Evolutionary conservation across 2,329 filamentous ascomycete genomes (phyloP).

Genomic region (Alternaria conjuncta): DNA sequence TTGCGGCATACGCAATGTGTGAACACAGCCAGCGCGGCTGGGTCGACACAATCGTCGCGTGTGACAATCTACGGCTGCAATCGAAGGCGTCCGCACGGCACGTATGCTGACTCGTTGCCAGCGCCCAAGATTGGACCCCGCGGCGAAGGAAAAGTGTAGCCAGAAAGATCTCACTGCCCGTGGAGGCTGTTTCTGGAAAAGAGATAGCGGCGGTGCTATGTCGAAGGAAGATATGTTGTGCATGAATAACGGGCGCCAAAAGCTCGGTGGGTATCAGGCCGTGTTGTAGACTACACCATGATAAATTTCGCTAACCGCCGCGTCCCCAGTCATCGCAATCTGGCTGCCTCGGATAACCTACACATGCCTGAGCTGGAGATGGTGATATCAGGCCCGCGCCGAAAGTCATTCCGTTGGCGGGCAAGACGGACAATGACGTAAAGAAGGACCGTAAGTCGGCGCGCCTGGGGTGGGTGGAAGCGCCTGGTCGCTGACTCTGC

Average conservation of each 20-base stretch:
- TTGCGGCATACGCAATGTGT: background rate
- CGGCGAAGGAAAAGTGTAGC: background rate
- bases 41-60: background rate
- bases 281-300: background rate
- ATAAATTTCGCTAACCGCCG: background rate
- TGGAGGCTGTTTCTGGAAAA: background rate
- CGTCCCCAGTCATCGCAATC: background rate
- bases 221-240: background rate
- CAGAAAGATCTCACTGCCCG: background rate
- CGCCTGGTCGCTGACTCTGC: background rate
- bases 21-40: background rate
- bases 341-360: background rate
- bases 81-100: background rate
- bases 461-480: background rate
- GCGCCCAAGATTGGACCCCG: background rate
- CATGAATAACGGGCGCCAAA: background rate
- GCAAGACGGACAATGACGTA: conserved; percentile 8
- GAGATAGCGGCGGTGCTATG: background rate
- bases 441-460: conserved; percentile 5
- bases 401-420: conserved; percentile 2
- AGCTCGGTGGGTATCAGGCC: background rate
- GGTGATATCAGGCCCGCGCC: background rate
- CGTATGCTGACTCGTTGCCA: background rate
- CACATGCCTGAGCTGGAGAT: background rate
- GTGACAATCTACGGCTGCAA: background rate